Conservation (phyloP, 257 asterid genomes). For the Scutellaria baicalensis region DNA sequence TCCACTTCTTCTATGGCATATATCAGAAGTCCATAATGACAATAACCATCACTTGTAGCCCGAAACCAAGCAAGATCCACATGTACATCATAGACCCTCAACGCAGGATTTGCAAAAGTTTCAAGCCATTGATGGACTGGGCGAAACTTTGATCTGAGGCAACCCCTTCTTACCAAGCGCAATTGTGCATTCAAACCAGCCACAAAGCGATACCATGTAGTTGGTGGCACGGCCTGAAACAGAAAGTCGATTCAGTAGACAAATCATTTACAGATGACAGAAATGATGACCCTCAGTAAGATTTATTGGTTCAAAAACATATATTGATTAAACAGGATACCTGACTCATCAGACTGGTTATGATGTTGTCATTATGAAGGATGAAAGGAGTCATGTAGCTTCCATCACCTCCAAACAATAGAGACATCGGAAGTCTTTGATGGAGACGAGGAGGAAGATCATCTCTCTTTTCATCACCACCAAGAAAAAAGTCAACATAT, state of each 20-base stretch:
- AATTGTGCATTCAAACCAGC: conserved; percentile 99
- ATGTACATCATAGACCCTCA: conserved; percentile 52
- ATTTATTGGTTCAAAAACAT: not conserved
- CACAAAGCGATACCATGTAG: conserved; percentile 95
- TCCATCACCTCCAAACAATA: conserved; percentile 95
- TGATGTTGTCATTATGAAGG: conserved; percentile 76
- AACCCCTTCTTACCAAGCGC: conserved; percentile 85
- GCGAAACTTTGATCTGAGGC: conserved; percentile 62
- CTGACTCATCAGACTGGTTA: conserved; percentile 98
- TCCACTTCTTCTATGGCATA: conserved; percentile 59
- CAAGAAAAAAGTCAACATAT: conserved; percentile 88
- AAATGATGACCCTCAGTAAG: not conserved
- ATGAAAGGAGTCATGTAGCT: conserved; percentile 91
- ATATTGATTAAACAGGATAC: conserved; percentile 32
- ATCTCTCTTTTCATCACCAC: conserved; percentile 94
- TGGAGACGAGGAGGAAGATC: conserved; percentile 86
- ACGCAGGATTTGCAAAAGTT: conserved; percentile 79
- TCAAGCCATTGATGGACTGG: conserved; percentile 80
- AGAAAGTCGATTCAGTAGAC: not conserved
- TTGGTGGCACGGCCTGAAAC: conserved; percentile 83
- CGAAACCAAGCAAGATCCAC: conserved; percentile 88
- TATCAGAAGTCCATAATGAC: conserved; percentile 78
- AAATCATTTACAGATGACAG: not conserved
- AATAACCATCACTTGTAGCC: conserved; percentile 58
- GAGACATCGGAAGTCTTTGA: conserved; percentile 84